phyloP scores from a whole-genome alignment of 1,284 basidiomycete genomes.

The Cutaneotrichosporon arboriforme region DNA sequence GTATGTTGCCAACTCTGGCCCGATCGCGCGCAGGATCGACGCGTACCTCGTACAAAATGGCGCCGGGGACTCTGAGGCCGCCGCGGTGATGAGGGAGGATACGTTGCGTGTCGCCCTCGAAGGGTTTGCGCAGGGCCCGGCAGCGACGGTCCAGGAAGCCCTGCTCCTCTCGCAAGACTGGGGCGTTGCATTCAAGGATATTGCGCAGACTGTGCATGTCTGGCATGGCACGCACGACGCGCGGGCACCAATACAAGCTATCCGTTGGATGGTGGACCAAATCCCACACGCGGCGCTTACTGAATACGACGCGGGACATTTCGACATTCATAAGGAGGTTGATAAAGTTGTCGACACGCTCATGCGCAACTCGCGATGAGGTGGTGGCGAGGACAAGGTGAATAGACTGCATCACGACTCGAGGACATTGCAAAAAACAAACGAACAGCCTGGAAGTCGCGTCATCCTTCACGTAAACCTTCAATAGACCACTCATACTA shows the following conservation, averaged over 20 bases:
- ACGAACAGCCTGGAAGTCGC: no score
- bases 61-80: neutral
- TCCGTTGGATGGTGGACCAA: conserved; percentile 5
- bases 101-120: conserved; percentile 1
- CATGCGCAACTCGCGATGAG: neutral
- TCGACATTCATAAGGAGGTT: conserved; percentile 1
- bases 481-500: no score
- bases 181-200: neutral
- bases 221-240: conserved; percentile 14
- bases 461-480: no score
- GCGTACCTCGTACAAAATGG: neutral
- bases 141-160: conserved; percentile 7
- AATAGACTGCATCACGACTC: no score
- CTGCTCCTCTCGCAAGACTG: conserved; percentile 8
- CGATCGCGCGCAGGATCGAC: neutral
- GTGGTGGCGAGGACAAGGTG: no score
- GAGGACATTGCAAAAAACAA: no score
- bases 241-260: conserved; percentile 1
- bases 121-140: conserved; percentile 6
- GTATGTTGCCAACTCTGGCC: neutral
- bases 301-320: conserved; percentile 7
- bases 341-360: neutral
- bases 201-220: neutral
- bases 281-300: conserved; percentile 3
- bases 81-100: neutral